phyloP scores from a whole-genome alignment of 306 rosid species.

The Dalbergia oliveri region DNA sequence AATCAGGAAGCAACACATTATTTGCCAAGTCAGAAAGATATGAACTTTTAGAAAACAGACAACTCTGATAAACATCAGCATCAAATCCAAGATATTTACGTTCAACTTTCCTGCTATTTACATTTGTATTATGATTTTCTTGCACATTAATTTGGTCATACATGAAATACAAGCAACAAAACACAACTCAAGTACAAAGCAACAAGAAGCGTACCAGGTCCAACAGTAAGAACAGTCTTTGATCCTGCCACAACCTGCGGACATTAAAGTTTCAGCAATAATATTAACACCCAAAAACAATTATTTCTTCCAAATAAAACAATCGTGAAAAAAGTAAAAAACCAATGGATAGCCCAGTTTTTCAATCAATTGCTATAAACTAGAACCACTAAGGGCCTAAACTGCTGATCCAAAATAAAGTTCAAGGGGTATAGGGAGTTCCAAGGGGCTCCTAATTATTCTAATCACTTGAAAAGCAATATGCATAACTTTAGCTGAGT shows the following conservation, averaged over 20 bases:
- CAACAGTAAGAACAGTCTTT: constrained; percentile 92
- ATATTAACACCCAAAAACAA: constrained; percentile 4
- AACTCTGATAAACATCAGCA: constrained; percentile 17
- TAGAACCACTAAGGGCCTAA: neutral
- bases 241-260: constrained; percentile 84
- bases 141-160: neutral
- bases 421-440: neutral
- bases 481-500: neutral
- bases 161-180: constrained; percentile 32
- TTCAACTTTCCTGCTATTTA: constrained; percentile 24
- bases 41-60: neutral
- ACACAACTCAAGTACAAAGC: constrained; percentile 35
- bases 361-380: too few species aligned
- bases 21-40: constrained; percentile 4
- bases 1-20: constrained; percentile 14
- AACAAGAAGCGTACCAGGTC: constrained; percentile 73
- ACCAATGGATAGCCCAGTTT: neutral
- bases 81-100: constrained; percentile 18
- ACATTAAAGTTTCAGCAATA: constrained; percentile 33
- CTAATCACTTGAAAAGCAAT: too few species aligned
- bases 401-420: neutral
- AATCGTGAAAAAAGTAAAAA: neutral
- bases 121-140: constrained; percentile 16
- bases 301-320: neutral
- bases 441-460: neutral